These are phyloP conservation scores for Elsinoe fawcettii DNA, from an alignment of 2,329 filamentous ascomycete genomes.

Conservation along the genomic window DNA sequence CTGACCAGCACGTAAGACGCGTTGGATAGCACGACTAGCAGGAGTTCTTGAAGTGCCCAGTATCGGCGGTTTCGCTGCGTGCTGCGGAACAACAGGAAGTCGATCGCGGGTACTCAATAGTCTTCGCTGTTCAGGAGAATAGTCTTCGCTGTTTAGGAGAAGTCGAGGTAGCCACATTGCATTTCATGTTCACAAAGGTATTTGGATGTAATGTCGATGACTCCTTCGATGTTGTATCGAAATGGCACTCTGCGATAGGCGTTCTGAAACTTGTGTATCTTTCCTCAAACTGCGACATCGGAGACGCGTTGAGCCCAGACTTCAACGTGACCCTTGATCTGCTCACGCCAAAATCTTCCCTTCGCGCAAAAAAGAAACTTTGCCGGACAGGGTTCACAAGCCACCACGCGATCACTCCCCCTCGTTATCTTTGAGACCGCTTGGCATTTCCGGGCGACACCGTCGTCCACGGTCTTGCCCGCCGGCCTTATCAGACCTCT, in stretches of 20 bases:
- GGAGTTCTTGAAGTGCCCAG: too few relatives aligned
- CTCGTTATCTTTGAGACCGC: slow-evolving; percentile 9
- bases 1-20: slow-evolving; percentile 31
- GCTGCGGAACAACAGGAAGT: too few relatives aligned
- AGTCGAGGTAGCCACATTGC: too few relatives aligned
- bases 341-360: too few relatives aligned
- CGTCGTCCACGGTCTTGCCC: not conserved
- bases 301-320: not conserved
- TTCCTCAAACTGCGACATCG: not conserved
- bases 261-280: not conserved
- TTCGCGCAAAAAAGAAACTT: not conserved
- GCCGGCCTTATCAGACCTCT: not conserved
- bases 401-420: not conserved
- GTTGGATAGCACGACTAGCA: too few relatives aligned
- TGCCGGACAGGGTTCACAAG: not conserved
- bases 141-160: too few relatives aligned
- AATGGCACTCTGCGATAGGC: not conserved
- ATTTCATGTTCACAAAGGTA: too few relatives aligned
- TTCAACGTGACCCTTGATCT: not conserved
- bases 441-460: slow-evolving; percentile 9
- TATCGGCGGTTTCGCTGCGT: too few relatives aligned
- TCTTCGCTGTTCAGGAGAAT: too few relatives aligned
- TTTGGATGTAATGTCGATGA: too few relatives aligned
- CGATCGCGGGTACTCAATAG: too few relatives aligned
- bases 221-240: not conserved